Percentiles rank a stretch among this genome's conserved stretches.
Conservation (phyloP, 176 grass and related monocot species). For the maize (Zea mays) region DNA sequence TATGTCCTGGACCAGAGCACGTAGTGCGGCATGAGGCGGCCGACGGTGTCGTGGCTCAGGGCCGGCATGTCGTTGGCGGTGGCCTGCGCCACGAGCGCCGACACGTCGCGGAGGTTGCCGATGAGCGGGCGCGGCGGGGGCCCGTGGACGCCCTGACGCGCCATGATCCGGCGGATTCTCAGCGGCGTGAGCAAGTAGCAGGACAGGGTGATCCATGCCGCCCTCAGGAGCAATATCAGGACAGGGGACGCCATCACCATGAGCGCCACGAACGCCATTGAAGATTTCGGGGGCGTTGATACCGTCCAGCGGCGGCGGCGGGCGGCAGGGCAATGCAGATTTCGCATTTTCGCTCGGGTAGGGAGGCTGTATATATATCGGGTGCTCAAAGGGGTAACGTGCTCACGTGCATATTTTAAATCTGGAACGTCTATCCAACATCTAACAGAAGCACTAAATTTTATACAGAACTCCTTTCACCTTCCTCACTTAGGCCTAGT, state of each 20-base stretch:
- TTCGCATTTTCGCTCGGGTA: background rate
- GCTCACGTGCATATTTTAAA: no score
- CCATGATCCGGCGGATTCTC: conserved; percentile 66
- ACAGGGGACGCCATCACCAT: conserved; percentile 28
- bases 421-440: no score
- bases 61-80: conserved; percentile 68
- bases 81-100: conserved; percentile 48
- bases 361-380: conserved; percentile 23
- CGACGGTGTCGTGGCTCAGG: conserved; percentile 75
- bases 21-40: conserved; percentile 94
- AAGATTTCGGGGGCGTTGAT: background rate
- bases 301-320: background rate
- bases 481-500: no score
- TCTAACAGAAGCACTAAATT: no score
- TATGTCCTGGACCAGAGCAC: conserved; percentile 68
- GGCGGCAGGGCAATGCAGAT: background rate
- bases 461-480: no score
- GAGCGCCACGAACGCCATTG: conserved; percentile 24
- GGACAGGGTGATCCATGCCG: conserved; percentile 62
- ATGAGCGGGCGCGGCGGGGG: conserved; percentile 54
- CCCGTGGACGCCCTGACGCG: conserved; percentile 61
- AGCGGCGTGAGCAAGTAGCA: conserved; percentile 71
- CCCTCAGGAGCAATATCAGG: conserved; percentile 46
- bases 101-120: conserved; percentile 72
- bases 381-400: no score